A percentile compares a stretch with the other conserved stretches of the same genome.
Evolutionary conservation across 2,329 filamentous ascomycete genomes (phyloP).

Genomic region (Paraconiothyrium brasiliense): DNA sequence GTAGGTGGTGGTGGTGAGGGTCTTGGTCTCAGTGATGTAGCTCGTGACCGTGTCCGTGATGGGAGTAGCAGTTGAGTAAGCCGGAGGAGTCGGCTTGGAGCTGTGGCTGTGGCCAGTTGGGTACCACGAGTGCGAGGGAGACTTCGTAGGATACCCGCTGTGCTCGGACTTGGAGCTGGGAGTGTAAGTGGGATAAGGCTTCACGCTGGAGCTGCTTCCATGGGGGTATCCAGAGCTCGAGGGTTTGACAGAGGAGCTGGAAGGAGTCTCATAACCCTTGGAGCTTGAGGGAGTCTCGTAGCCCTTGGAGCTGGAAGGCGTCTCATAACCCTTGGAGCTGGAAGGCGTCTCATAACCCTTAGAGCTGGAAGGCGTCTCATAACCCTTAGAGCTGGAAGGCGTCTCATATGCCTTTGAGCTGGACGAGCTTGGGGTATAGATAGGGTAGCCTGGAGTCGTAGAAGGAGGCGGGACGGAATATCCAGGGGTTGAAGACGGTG

Average conservation of each 20-base stretch:
- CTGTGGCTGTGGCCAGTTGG: constrained; percentile 15
- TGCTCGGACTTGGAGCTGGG: constrained; percentile 1
- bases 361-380: neutral
- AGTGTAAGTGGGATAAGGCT: neutral
- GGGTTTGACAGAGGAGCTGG: constrained; percentile 1
- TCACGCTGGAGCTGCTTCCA: no score
- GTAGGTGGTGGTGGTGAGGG: constrained; percentile 45
- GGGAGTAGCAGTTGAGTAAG: constrained; percentile 22
- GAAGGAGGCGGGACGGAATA: constrained; percentile 12
- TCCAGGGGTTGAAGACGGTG: constrained; percentile 7
- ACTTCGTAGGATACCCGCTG: neutral
- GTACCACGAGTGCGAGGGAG: constrained; percentile 7
- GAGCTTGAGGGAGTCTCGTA: neutral
- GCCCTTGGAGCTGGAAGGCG: constrained; percentile 14
- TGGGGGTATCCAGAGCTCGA: no score
- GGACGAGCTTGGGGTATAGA: constrained; percentile 15
- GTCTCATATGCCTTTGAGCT: constrained; percentile 15
- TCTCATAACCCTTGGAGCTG: no score
- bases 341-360: no score
- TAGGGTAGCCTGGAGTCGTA: constrained; percentile 14
- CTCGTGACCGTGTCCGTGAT: constrained; percentile 40
- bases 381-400: constrained; percentile 20
- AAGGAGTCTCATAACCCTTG: constrained; percentile 7
- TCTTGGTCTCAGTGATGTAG: constrained; percentile 35
- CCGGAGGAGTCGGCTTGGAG: constrained; percentile 11